phyloP scores from a whole-genome alignment of 164 flowering plant genomes.

The Vitis cinerea region DNA sequence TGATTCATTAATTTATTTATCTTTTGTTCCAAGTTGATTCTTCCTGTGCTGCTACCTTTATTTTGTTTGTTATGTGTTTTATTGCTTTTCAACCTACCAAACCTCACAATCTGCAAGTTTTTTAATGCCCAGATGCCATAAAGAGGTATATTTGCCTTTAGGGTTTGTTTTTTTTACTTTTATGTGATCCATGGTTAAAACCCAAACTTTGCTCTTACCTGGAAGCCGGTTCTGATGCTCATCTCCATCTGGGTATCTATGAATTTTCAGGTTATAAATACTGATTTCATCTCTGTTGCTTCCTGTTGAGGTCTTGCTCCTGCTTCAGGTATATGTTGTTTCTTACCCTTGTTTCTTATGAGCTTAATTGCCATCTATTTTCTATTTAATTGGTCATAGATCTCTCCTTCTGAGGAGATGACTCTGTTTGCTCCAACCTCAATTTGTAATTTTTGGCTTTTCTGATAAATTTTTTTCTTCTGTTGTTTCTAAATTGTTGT shows the following conservation, averaged over 20 bases:
- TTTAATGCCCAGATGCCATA: conserved; percentile 8
- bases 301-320: conserved; percentile 6
- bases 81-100: conserved; percentile 30
- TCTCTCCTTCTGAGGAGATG: too few species aligned
- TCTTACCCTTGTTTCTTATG: not conserved
- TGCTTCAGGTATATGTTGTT: conserved; percentile 17
- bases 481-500: too few species aligned
- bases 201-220: conserved; percentile 6
- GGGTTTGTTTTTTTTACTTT: not conserved
- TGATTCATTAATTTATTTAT: not conserved
- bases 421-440: too few species aligned
- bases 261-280: conserved; percentile 14
- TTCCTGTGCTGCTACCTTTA: not conserved
- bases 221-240: conserved; percentile 9
- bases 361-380: not conserved
- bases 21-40: not conserved
- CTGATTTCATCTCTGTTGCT: conserved; percentile 15
- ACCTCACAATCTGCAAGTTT: conserved; percentile 11
- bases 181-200: conserved; percentile 7
- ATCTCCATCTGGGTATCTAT: conserved; percentile 24
- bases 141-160: conserved; percentile 7
- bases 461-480: too few species aligned
- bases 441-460: too few species aligned
- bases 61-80: conserved; percentile 4
- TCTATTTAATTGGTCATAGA: too few species aligned